Evolutionary conservation across 768 basidiomycete genomes (phyloP).

Genomic region (Rhodotorula kratochvilovae): DNA sequence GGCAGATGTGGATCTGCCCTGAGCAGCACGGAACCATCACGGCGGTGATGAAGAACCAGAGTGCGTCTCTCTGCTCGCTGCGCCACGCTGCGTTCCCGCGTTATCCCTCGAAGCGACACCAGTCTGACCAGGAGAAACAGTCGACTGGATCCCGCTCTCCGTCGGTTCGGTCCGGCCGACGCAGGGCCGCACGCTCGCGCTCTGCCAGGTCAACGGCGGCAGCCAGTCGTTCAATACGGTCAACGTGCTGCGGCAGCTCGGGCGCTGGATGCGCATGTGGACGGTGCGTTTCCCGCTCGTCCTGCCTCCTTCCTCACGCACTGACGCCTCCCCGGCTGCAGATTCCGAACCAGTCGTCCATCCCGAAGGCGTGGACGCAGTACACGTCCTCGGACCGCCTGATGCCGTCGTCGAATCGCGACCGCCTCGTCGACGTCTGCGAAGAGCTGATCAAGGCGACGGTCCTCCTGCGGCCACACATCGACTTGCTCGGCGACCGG

Average conservation of each 20-base stretch:
- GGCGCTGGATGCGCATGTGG: slow-evolving; percentile 49
- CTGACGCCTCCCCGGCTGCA: background rate
- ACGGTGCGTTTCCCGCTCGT: slow-evolving; percentile 17
- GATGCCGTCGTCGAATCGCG: slow-evolving; percentile 46
- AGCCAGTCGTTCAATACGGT: slow-evolving; percentile 47
- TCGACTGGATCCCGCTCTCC: slow-evolving; percentile 49
- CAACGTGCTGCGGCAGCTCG: slow-evolving; percentile 46
- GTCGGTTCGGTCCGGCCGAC: slow-evolving; percentile 47
- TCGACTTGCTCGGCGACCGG: slow-evolving; percentile 43
- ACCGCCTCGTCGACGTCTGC: slow-evolving; percentile 48
- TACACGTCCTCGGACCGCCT: slow-evolving; percentile 45
- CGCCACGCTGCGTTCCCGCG: background rate
- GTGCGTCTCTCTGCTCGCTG: slow-evolving; percentile 30
- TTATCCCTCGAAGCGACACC: background rate
- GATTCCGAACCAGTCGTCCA: slow-evolving; percentile 45
- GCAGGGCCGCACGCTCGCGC: slow-evolving; percentile 46
- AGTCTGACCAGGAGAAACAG: slow-evolving; percentile 6
- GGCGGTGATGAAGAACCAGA: slow-evolving; percentile 48
- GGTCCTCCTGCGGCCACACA: slow-evolving; percentile 42
- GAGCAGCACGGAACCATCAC: slow-evolving; percentile 49
- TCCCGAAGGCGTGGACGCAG: slow-evolving; percentile 47
- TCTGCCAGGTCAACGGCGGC: slow-evolving; percentile 46
- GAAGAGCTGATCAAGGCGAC: slow-evolving; percentile 48
- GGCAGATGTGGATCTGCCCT: slow-evolving; percentile 43
- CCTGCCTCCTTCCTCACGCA: background rate